Evolutionary conservation across 805 yeast genomes (phyloP).

Genomic region (Citeromyces nyonsensis): DNA sequence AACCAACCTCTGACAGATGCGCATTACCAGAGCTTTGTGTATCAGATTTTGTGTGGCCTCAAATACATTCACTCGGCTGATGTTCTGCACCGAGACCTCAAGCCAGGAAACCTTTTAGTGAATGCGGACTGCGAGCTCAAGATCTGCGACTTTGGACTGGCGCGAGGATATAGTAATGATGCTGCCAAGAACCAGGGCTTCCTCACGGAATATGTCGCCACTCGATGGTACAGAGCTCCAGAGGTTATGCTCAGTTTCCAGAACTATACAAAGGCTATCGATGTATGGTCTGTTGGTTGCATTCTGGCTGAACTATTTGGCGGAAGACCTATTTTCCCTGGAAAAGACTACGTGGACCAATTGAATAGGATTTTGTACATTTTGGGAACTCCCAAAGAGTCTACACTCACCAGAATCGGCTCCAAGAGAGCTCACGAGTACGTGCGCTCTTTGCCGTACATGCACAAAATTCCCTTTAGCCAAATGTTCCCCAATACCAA

Average conservation of each 20-base stretch:
- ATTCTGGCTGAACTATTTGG: conserved; percentile 88
- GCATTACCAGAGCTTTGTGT: conserved; percentile 85
- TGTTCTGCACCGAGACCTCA: conserved; percentile 86
- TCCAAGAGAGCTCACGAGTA: conserved; percentile 85
- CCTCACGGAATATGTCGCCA: conserved; percentile 93
- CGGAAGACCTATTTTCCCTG: conserved; percentile 84
- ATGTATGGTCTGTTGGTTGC: conserved; percentile 97
- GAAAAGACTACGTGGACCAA: conserved; percentile 93
- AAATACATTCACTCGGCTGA: conserved; percentile 94
- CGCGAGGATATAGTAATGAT: conserved; percentile 76
- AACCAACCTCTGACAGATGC: conserved; percentile 90
- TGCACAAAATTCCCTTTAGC: conserved; percentile 63
- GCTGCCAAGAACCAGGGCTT: conserved; percentile 85
- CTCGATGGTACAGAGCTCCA: conserved; percentile 98
- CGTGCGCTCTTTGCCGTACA: conserved; percentile 72
- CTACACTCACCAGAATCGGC: conserved; percentile 54
- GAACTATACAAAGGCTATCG: conserved; percentile 91
- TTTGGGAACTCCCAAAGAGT: conserved; percentile 83
- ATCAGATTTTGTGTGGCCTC: conserved; percentile 85
- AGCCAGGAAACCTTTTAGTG: conserved; percentile 85
- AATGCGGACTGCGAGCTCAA: conserved; percentile 95
- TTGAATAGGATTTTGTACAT: conserved; percentile 74
- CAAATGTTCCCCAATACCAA: conserved; percentile 73
- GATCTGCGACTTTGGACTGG: conserved; percentile 93
- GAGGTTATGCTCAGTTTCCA: conserved; percentile 93